Conservation (phyloP, 2,329 filamentous ascomycete genomes). For the Diaporthe sp. region DNA sequence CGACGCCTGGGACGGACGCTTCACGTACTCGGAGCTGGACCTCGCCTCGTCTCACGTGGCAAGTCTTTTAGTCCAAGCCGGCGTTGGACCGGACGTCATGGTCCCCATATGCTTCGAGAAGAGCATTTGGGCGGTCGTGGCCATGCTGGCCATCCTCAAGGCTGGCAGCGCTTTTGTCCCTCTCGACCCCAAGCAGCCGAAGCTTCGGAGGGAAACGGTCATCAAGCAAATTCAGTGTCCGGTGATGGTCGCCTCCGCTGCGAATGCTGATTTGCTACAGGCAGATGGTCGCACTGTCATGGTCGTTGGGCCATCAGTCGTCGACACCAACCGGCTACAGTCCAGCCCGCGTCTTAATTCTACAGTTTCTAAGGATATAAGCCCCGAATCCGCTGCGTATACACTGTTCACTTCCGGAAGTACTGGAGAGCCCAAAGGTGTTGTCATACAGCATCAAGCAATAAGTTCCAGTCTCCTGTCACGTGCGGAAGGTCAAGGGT, state of each 20-base stretch:
- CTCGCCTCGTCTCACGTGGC: background rate
- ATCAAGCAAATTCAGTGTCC: background rate
- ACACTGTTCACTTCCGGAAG: background rate
- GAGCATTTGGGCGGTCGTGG: background rate
- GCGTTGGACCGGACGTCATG: background rate
- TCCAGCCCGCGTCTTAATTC: background rate
- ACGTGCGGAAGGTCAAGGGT: background rate
- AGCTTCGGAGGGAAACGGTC: background rate
- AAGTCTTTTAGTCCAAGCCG: background rate
- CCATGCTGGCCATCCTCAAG: conserved; percentile 1
- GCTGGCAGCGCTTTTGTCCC: background rate
- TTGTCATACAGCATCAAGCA: conserved; percentile 3
- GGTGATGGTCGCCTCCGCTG: background rate
- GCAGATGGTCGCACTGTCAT: background rate
- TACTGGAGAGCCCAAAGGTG: conserved; percentile 5
- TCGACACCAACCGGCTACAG: background rate
- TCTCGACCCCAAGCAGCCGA: background rate
- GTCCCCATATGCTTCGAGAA: background rate
- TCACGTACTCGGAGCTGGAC: background rate
- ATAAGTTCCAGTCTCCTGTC: background rate
- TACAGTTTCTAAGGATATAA: background rate
- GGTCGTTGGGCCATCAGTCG: background rate
- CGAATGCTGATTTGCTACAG: background rate
- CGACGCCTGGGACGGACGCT: background rate
- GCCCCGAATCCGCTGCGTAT: background rate